phyloP scores from a whole-genome alignment of 2,329 filamentous ascomycete genomes.

The Aspergillus novoparasiticus region DNA sequence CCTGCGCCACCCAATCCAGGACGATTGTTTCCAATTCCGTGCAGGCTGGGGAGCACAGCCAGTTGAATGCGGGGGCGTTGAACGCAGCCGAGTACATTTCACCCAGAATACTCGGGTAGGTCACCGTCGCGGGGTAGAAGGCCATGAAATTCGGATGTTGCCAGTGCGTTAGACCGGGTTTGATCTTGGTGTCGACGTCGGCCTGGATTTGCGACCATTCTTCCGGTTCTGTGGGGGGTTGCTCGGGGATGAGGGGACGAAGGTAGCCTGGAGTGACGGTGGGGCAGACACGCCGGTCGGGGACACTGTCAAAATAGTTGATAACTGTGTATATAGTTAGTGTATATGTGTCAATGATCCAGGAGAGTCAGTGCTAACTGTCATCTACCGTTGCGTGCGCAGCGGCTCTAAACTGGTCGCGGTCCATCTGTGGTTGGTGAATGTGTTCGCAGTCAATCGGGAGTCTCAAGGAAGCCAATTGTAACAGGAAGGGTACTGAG shows the following conservation, averaged over 20 bases:
- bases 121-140: conserved; percentile 83
- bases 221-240: conserved; percentile 68
- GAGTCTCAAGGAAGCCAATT: not conserved
- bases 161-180: conserved; percentile 94
- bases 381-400: conserved; percentile 80
- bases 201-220: conserved; percentile 75
- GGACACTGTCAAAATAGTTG: conserved; percentile 77
- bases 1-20: conserved; percentile 84
- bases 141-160: conserved; percentile 94
- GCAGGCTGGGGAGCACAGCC: conserved; percentile 89
- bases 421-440: conserved; percentile 63
- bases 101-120: conserved; percentile 81
- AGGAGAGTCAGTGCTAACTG: conserved; percentile 57
- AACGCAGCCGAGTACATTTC: conserved; percentile 91
- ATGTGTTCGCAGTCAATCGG: not conserved
- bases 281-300: conserved; percentile 71
- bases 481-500: not conserved
- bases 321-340: conserved; percentile 62
- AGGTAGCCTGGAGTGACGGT: conserved; percentile 84
- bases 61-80: conserved; percentile 92
- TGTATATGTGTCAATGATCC: not conserved
- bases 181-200: conserved; percentile 82
- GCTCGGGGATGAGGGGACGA: conserved; percentile 71
- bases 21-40: conserved; percentile 94
- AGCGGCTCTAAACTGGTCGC: conserved; percentile 73